Evolutionary conservation across 257 asterid genomes (phyloP).

Genomic region (Jacaranda copaia): DNA sequence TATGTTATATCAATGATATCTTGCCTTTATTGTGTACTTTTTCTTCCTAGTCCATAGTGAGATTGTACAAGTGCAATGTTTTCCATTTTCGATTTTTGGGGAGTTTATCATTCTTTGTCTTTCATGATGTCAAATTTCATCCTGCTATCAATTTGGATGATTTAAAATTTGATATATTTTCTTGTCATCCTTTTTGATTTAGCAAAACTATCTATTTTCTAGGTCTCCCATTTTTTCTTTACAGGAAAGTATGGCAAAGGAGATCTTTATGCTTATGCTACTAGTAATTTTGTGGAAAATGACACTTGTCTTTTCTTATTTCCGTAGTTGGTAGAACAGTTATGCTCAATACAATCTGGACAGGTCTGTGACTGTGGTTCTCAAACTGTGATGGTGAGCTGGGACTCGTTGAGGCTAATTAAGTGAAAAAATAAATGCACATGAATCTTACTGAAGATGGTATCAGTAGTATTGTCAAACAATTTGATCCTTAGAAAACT

Average conservation of each 20-base stretch:
- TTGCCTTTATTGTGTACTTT: constrained; percentile 18
- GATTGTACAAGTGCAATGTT: background rate
- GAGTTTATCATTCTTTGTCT: constrained; percentile 20
- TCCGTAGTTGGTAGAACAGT: background rate
- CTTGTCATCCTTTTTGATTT: background rate
- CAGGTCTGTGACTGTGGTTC: background rate
- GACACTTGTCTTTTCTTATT: background rate
- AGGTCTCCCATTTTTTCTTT: constrained; percentile 13
- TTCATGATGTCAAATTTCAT: constrained; percentile 8
- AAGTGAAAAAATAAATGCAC: constrained; percentile 23
- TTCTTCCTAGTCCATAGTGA: background rate
- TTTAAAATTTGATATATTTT: constrained; percentile 21
- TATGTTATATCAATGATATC: background rate
- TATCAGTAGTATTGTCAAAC: background rate
- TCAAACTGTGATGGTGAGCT: background rate
- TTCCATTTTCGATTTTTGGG: constrained; percentile 6
- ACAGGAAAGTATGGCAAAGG: background rate
- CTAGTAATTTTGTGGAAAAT: background rate
- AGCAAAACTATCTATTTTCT: background rate
- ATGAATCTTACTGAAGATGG: constrained; percentile 21
- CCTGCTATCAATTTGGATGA: constrained; percentile 17
- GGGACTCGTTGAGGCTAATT: constrained; percentile 23
- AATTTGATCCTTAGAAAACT: background rate
- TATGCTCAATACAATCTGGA: constrained; percentile 1
- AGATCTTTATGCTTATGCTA: background rate